Conservation (phyloP, 257 asterid species). For the Nicotiana otophora region DNA sequence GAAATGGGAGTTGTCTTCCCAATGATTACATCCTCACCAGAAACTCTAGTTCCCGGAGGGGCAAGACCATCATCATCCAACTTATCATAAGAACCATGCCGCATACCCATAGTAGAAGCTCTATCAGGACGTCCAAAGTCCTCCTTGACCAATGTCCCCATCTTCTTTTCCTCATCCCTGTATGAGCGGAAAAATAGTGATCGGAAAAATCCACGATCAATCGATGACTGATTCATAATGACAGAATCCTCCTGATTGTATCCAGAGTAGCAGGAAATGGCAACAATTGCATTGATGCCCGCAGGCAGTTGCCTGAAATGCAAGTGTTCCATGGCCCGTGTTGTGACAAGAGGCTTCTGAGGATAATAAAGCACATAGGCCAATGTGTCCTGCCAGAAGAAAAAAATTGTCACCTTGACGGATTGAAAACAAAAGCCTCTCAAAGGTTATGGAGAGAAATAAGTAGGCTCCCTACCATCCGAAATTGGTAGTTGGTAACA, state of each 20-base stretch:
- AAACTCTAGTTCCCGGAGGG: slow-evolving; percentile 93
- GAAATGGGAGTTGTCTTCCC: slow-evolving; percentile 93
- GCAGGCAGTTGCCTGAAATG: slow-evolving; percentile 98
- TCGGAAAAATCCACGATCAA: slow-evolving; percentile 94
- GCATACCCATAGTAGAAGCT: slow-evolving; percentile 94
- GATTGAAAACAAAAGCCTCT: neutral
- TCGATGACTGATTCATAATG: slow-evolving; percentile 94
- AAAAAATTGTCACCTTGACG: neutral
- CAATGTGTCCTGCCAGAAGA: slow-evolving; percentile 65
- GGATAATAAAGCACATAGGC: slow-evolving; percentile 96
- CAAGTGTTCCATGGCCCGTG: slow-evolving; percentile 98
- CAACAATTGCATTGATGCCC: slow-evolving; percentile 95
- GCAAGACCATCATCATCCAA: slow-evolving; percentile 97
- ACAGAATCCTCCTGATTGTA: slow-evolving; percentile 98
- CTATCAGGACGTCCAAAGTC: slow-evolving; percentile 98
- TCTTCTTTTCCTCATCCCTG: slow-evolving; percentile 94
- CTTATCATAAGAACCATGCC: slow-evolving; percentile 95
- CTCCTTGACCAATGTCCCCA: slow-evolving; percentile 97
- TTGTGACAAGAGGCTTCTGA: slow-evolving; percentile 97
- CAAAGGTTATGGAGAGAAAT: neutral
- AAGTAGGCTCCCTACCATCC: slow-evolving; percentile 61
- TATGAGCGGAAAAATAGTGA: slow-evolving; percentile 92
- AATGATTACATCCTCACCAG: slow-evolving; percentile 95
- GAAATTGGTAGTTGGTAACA: slow-evolving; percentile 92
- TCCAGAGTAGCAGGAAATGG: slow-evolving; percentile 90